Evolutionary conservation across 768 basidiomycete genomes (phyloP), one percentile per base, ranked within the genome.

Genomic region (Dacryopinax primogenitus): DNA sequence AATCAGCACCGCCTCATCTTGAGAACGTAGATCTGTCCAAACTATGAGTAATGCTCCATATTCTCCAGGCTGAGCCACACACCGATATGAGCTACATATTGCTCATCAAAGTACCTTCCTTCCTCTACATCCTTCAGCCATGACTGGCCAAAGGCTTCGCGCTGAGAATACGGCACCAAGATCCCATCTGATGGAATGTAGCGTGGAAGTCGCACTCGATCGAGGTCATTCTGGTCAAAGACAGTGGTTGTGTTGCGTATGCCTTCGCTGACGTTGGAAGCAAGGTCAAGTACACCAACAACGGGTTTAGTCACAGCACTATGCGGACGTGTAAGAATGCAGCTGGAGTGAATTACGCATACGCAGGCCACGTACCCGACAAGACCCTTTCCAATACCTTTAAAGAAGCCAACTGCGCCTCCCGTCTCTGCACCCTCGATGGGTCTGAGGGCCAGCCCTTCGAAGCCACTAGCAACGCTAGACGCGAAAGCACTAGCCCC

Each of bases 201-300:
- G 64, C 96, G 84, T 13, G 96, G 94, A 71, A 88, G 76, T 71
- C 96, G 81, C 44, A 88, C 83, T 21, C 94, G 86, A 71, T 97
- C 95, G 64, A 93, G 81, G 34, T 87, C 87, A 13, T 88, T 87
- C 67, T 84, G 89, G 73, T 98, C 96, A 67, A 98, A 99, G 1
- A 98, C 95, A 1, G 93, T 98, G 0, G 96, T 98, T 0, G 96
- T 99, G 71, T 99, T 99, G 47, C 96, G 86, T 68, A 99, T 95
- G 30, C 95, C 95, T 81, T 96, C 95, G 28, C 90, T 86, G 23
- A 97, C 85, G 70, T 94, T 97, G 15, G 94, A 88, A 1, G 94
- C 90, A 45, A 99, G 83, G 74, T 99, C 96, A 70, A 98, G 93
- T 0, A 97, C 87, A 2, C 96, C 96, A 23, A 98, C 90, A 1